Percentiles rank a stretch among this genome's conserved stretches.
phyloP scores from a whole-genome alignment of 495 filamentous ascomycete species.

The Pyrenopolyporus hunteri region DNA sequence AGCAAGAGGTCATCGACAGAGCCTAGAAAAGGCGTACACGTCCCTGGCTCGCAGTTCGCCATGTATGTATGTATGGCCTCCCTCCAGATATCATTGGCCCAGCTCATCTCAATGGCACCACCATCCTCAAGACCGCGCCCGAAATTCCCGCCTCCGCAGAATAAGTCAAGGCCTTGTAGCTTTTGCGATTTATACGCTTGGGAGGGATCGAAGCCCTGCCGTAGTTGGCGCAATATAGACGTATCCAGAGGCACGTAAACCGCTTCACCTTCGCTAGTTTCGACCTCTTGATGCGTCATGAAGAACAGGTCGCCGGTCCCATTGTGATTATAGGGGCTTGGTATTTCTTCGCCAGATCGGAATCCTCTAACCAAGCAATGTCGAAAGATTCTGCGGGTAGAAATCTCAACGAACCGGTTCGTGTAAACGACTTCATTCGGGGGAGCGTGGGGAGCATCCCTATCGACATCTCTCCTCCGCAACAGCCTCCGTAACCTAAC shows the following conservation, averaged over 20 bases:
- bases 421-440: constrained; percentile 73
- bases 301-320: constrained; percentile 70
- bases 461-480: constrained; percentile 51
- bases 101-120: constrained; percentile 65
- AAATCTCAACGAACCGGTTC: constrained; percentile 48
- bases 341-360: constrained; percentile 49
- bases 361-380: constrained; percentile 67
- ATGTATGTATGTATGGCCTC: constrained; percentile 71
- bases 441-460: constrained; percentile 40
- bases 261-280: neutral
- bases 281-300: constrained; percentile 52
- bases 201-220: constrained; percentile 62
- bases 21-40: constrained; percentile 60
- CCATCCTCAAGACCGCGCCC: constrained; percentile 76
- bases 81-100: constrained; percentile 67
- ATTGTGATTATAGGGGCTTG: constrained; percentile 65
- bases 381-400: constrained; percentile 50
- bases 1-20: constrained; percentile 72
- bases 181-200: constrained; percentile 17
- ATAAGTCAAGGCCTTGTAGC: constrained; percentile 68
- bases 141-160: constrained; percentile 76
- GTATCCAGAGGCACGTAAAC: constrained; percentile 36
- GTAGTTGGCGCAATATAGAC: constrained; percentile 46
- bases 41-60: constrained; percentile 56
- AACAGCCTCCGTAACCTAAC: constrained; percentile 55